These are phyloP conservation scores for Malassezia pachydermatis DNA, from an alignment of 1,284 basidiomycete species.

Conservation along the genomic window DNA sequence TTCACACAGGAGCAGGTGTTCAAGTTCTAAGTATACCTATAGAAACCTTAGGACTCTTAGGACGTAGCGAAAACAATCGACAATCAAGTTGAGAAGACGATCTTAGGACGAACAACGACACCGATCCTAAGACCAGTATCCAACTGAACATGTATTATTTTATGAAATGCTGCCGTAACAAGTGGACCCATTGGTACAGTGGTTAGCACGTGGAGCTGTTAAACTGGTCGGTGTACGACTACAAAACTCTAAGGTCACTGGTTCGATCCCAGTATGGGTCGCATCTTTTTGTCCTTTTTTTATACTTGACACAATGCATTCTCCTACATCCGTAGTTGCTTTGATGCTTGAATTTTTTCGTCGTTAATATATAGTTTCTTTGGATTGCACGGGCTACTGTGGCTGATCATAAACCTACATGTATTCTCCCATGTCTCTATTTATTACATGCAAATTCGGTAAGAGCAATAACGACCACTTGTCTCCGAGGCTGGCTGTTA, in stretches of 20 bases:
- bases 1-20: slow-evolving; percentile 41
- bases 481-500: slow-evolving; percentile 68
- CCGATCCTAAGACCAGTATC: background rate
- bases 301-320: background rate
- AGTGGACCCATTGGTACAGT: slow-evolving; percentile 21
- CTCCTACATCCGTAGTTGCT: background rate
- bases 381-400: too few relatives aligned
- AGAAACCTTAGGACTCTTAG: background rate
- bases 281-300: slow-evolving; percentile 4
- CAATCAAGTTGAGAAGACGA: background rate
- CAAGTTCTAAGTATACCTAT: slow-evolving; percentile 29
- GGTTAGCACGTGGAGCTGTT: slow-evolving; percentile 25
- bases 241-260: slow-evolving; percentile 22
- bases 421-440: background rate
- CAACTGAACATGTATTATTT: background rate
- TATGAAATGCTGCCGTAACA: background rate
- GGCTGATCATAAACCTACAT: too few relatives aligned
- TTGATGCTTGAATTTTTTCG: background rate
- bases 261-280: slow-evolving; percentile 23
- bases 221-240: slow-evolving; percentile 18
- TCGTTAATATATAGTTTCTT: too few relatives aligned
- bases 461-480: slow-evolving; percentile 83
- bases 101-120: background rate
- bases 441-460: slow-evolving; percentile 59
- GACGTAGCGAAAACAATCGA: too few relatives aligned